Evolutionary conservation across 75 land plant genomes (phyloP), one percentile per base, ranked within the genome.

Genomic region (Pinus tabuliformis): DNA sequence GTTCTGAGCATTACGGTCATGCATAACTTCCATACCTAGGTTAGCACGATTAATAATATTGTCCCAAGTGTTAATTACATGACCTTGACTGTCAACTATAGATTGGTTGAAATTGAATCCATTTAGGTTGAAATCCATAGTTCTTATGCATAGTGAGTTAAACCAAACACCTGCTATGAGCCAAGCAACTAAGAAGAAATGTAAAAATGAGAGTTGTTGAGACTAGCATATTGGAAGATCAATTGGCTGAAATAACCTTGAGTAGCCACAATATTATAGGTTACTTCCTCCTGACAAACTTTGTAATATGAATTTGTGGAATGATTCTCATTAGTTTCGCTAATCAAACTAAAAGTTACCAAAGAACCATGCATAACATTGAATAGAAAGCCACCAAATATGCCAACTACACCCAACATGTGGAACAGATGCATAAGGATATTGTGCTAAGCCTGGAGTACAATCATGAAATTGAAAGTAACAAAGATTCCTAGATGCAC

Each of bases 11-110:
- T 68, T 52, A 7, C 24, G 70, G 49, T 61, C 52, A 61, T 65
- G 79, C 79, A 80, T 75, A 80, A 75, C 82, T 75, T 75, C 78
- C 72, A 75, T 65, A 66, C 82, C 78, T 33, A 76, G 72, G 73
- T 75, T 66, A 76, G 78, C 78, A 76, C 70, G 42, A 63, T 75
- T 75, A 22, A 75, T 70, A 60, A 75, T 66, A 58, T 68, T 59
- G 58, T n/a, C 58, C 82, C 72, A 75, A 56, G 72, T 73, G 78
- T 75, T 75, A 52, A 80, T 65, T 30, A 75, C 82, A 80, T 36
- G 58, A 64, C 78, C 78, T 75, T 71, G 60, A 73, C 62, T 71
- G 8, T 71, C 76, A 78, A 78, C 80, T 59, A 78, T n/a, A 17
- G 3, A 77, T 70, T 65, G 57, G 33, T 71, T 71, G n/a, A n/a